Evolutionary conservation across 2,329 filamentous ascomycete genomes (phyloP), one percentile per base, ranked within the genome.

Genomic region (Botrytis paeoniae): DNA sequence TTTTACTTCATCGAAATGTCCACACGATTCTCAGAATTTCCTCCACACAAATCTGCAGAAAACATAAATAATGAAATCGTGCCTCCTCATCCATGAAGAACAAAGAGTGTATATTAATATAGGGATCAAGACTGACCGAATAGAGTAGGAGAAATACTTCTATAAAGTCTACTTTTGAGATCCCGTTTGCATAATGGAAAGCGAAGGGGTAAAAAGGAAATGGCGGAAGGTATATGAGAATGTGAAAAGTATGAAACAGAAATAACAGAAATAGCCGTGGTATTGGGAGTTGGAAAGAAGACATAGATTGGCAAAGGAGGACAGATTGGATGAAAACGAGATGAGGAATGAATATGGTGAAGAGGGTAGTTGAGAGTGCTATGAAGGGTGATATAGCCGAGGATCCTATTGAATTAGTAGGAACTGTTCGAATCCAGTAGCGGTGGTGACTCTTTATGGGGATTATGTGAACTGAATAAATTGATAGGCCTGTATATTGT

Each of bases 121-220:
- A 41, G 65, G 51, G 48, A 69, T 69, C 48, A 69, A 69, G 65
- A 59, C 65, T 69, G 65, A 69, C 65, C 65, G 65, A 69, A 69
- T 43, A 69, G 51, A 69, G 65, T 69, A 29, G 65, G 35, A 69
- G 65, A 69, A 69, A 69, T 69, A 57, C 65, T 69, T 69, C 65
- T 41, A 69, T 43, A 69, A 69, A 32, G 65, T 69, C 65, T 69
- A 69, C 65, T 69, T 69, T 69, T 59, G 51, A 69, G 65, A 69
- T 69, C 65, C 65, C 65, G n/a, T 57, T 57, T 57, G 35, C 2
- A n/a, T 61, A 10, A 37, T 61, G 20, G 12, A 37, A 25, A 39
- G 10, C 20, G 35, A 29, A 18, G 51, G 32, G 25, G 7, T 1
- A 3, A 22, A 16, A 29, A 41, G 4, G 4, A 7, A 25, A 16